Evolutionary conservation across 768 basidiomycete species (phyloP), one percentile per base, ranked within the genome.

Genomic region (Coprinopsis sp.): DNA sequence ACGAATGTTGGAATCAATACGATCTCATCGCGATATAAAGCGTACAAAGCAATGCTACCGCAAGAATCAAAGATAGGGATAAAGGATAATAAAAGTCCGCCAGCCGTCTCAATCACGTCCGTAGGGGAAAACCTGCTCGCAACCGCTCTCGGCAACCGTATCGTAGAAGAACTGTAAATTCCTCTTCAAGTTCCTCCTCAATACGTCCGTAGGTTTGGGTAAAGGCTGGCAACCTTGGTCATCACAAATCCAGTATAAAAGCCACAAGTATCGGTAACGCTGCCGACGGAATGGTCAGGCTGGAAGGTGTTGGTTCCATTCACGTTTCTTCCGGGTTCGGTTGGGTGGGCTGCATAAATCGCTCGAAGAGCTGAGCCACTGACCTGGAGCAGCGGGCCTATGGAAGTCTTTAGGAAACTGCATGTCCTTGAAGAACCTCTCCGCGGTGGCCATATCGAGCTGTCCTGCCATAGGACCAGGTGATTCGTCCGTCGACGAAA

Each of bases 161-260:
- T 14, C 12, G 31, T 42, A 51, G 19, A 54, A 33, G 21, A 22
- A 38, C 16, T 36, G 33, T 13, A 51, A n/a, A 30, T 54, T 54
- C 19, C 23, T 24, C 7, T 44, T 54, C 21, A 54, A 40, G 14
- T 47, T 51, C 18, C 42, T 31, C 22, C 22, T 46, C 43, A 54
- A 47, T 12, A 39, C 43, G 6, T 53, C 50, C 2, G 22, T 49
- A n/a, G 1, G 56, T 47, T 57, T 18, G 56, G 56, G 39, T 57
- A 57, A 16, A 57, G 25, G 16, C 33, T 38, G 12, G 21, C 24
- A 11, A 57, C 33, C 3, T 53, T 57, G 12, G 14, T 16, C 29
- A 55, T 55, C 12, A 52, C 54, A 33, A 53, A 52, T 25, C 54
- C 36, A n/a, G 43, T 38, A 29, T 55, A 58, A 34, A 58, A 14